Evolutionary conservation across 495 filamentous ascomycete genomes (phyloP), one percentile per base, ranked within the genome.

Genomic region (Penicillium egyptiacum): DNA sequence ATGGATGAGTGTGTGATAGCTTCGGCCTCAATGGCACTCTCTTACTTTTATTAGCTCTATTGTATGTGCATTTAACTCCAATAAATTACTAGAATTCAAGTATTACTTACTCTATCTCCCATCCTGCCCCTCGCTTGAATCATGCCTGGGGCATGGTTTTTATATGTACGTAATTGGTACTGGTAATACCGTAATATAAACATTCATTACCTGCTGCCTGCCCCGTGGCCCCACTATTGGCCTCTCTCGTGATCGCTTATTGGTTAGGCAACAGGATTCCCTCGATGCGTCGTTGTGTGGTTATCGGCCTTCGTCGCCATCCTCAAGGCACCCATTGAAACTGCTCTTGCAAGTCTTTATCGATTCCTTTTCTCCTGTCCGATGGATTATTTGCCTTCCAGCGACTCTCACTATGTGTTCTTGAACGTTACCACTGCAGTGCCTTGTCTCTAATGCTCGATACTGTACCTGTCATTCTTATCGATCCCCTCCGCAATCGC

Each of bases 231-330:
- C 52, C 52, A 56, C 54, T 33, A 11, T 11, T n/a, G 25, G 17
- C 37, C 11, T 22, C 11, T 25, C 16, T 39, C 16, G 33, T 54
- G 59, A 45, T 58, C 59, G 62, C 61, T 74, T 50, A 76, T 77
- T 77, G 75, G 75, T 76, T 76, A 79, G 76, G 76, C 76, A 79
- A 73, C 76, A 77, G 67, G 62, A 78, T 79, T 79, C 70, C 69
- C 63, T 67, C 58, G 58, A 69, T 66, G 53, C 49, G 52, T 54
- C 50, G 58, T 52, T 39, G 60, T 52, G 57, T 62, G 63, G 68
- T 69, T 68, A 71, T 70, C 58, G 54, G 37, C 51, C 53, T 51
- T 43, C 45, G 58, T 64, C 56, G 58, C 54, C 58, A 50, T 59
- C 48, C 37, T 50, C 58, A 62, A 67, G 66, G 66, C 66, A 65